phyloP scores from a whole-genome alignment of 345 rosid genomes.

The Arabidopsis thaliana region TAIR10.1 NC_003075.7:5962501-5963000 shows the following conservation, averaged over 20 bases:
- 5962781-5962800: not conserved
- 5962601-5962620: slow-evolving; percentile 23
- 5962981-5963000: slow-evolving; percentile 28
- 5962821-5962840: not conserved
- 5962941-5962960: not conserved
- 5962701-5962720: slow-evolving; percentile 14
- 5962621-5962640: not conserved
- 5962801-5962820: not conserved
- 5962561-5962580: slow-evolving; percentile 21
- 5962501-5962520: slow-evolving; percentile 17
- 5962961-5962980: slow-evolving; percentile 32
- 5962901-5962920: slow-evolving; percentile 15
- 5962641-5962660: slow-evolving; percentile 28
- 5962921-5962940: slow-evolving; percentile 10
- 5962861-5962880: not conserved
- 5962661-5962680: slow-evolving; percentile 30
- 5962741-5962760: slow-evolving; percentile 17
- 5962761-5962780: not conserved
- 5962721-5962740: slow-evolving; percentile 4
- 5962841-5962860: too few species aligned
- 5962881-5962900: not conserved
- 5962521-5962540: slow-evolving; percentile 17
- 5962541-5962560: not conserved
- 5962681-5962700: slow-evolving; percentile 13
- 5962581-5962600: slow-evolving; percentile 29